Conservation (phyloP, 2,329 filamentous ascomycete genomes). For the Diaporthe destruens region DNA sequence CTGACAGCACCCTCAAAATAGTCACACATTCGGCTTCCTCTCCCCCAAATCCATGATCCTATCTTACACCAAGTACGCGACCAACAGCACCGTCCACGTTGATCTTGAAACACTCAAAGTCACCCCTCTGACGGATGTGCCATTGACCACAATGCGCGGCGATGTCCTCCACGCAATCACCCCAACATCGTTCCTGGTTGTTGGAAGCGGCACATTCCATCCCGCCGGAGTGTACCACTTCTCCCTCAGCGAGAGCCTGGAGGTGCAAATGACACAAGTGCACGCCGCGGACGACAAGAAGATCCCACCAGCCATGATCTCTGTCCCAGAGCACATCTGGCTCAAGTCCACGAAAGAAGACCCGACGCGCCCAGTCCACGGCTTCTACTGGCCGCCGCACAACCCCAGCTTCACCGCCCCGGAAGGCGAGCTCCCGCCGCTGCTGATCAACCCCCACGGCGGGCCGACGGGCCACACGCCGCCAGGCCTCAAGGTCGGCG, state of each 20-base stretch:
- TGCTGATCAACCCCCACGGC: constrained; percentile 64
- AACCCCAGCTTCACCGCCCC: constrained; percentile 59
- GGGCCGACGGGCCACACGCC: constrained; percentile 61
- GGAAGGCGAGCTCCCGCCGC: constrained; percentile 56
- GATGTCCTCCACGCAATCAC: constrained; percentile 52
- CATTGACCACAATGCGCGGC: constrained; percentile 50
- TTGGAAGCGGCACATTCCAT: constrained; percentile 50
- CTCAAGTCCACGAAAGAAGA: constrained; percentile 46
- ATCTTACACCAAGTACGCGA: constrained; percentile 40
- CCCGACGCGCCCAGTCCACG: constrained; percentile 53
- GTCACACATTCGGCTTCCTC: constrained; percentile 42
- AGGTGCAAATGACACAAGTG: constrained; percentile 45
- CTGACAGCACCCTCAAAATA: not conserved
- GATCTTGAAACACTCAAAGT: constrained; percentile 51
- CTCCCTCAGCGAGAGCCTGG: constrained; percentile 44
- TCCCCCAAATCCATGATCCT: constrained; percentile 53
- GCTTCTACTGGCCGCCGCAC: constrained; percentile 62
- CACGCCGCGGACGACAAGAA: constrained; percentile 50
- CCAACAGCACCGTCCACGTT: constrained; percentile 44
- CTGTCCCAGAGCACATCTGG: constrained; percentile 52
- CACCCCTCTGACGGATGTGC: constrained; percentile 47
- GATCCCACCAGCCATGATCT: constrained; percentile 50
- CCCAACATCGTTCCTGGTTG: constrained; percentile 51
- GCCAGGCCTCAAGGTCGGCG: constrained; percentile 56
- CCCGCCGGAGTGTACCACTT: constrained; percentile 52